Evolutionary conservation across 148 eudicot genomes (phyloP).

Genomic region (Vaccinium corymbosum): DNA sequence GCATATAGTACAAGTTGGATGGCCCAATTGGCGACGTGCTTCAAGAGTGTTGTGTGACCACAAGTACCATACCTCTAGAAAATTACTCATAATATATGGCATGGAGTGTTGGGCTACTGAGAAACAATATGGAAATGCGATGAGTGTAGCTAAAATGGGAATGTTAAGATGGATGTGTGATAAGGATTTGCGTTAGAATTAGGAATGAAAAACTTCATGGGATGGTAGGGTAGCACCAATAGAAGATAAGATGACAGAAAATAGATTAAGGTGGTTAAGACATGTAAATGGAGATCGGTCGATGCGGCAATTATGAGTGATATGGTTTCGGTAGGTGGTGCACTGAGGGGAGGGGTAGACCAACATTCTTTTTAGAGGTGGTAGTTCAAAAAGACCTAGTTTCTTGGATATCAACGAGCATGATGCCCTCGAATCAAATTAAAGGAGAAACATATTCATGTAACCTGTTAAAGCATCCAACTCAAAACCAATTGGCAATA

Average conservation of each 20-base stretch:
- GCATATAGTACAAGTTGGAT: not conserved
- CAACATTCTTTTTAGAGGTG: not conserved
- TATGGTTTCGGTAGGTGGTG: not conserved
- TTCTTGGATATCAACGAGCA: not conserved
- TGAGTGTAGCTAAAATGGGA: not conserved
- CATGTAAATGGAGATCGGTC: not conserved
- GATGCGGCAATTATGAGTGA: not conserved
- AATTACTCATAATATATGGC: not conserved
- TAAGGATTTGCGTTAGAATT: not conserved
- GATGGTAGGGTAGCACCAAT: not conserved
- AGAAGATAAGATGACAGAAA: not conserved
- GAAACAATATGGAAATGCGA: not conserved
- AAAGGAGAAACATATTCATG: not conserved
- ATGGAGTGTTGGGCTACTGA: not conserved
- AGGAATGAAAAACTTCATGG: not conserved
- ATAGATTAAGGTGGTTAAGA: not conserved
- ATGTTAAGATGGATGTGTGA: not conserved
- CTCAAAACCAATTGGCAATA: too few relatives aligned
- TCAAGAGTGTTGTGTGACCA: not conserved
- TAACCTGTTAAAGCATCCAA: not conserved
- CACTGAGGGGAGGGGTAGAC: not conserved
- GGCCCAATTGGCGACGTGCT: not conserved
- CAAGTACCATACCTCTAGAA: not conserved
- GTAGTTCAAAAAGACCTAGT: too few relatives aligned
- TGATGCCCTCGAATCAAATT: not conserved